These are phyloP conservation scores for Parasarocladium wereldwijsianum DNA, from an alignment of 2,329 filamentous ascomycete genomes.

Conservation along the genomic window DNA sequence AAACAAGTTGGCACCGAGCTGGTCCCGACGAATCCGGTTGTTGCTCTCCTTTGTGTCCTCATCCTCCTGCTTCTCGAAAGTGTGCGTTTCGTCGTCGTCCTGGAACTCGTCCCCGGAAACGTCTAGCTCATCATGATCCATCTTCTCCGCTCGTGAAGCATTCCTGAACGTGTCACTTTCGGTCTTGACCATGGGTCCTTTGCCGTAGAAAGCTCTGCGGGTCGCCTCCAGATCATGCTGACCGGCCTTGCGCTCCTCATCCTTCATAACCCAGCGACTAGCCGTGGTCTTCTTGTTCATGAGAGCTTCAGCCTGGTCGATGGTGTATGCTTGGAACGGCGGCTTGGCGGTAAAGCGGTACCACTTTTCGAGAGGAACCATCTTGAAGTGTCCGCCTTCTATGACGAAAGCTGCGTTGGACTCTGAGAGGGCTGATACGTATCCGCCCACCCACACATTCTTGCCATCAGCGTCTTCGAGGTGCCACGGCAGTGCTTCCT, in stretches of 20 bases:
- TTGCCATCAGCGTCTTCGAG: slow-evolving; percentile 93
- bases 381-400: slow-evolving; percentile 54
- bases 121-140: slow-evolving; percentile 57
- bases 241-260: slow-evolving; percentile 41
- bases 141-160: slow-evolving; percentile 46
- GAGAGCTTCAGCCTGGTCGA: slow-evolving; percentile 73
- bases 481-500: slow-evolving; percentile 93
- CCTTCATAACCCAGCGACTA: slow-evolving; percentile 67
- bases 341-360: slow-evolving; percentile 78
- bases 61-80: slow-evolving; percentile 69
- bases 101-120: slow-evolving; percentile 64
- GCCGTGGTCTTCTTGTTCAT: slow-evolving; percentile 68
- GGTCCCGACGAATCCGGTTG: slow-evolving; percentile 61
- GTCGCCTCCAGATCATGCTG: slow-evolving; percentile 48
- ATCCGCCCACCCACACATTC: slow-evolving; percentile 84
- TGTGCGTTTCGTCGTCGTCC: slow-evolving; percentile 70
- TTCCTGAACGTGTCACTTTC: slow-evolving; percentile 51
- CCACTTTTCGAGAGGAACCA: slow-evolving; percentile 91
- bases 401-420: slow-evolving; percentile 70
- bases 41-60: slow-evolving; percentile 64
- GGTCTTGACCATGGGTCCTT: slow-evolving; percentile 46
- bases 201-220: slow-evolving; percentile 32
- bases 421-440: slow-evolving; percentile 78
- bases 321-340: slow-evolving; percentile 59
- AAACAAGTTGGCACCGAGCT: slow-evolving; percentile 78